Conservation (phyloP, 345 rosid genomes). For the Atalantia buxifolia region DNA sequence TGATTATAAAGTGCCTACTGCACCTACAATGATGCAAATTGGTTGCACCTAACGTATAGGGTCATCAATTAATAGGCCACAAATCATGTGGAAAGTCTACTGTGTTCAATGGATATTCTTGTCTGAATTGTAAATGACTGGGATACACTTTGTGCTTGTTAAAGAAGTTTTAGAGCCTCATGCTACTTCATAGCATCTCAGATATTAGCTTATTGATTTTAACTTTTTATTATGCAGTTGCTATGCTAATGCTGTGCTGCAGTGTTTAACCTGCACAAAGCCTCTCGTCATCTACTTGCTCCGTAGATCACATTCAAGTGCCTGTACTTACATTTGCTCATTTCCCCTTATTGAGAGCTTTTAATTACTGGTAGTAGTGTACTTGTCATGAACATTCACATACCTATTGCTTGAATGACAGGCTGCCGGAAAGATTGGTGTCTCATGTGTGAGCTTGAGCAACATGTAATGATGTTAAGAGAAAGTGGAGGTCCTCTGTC, state of each 20-base stretch:
- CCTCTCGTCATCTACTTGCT: constrained; percentile 73
- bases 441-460: constrained; percentile 88
- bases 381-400: not conserved
- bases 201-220: not conserved
- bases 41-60: not conserved
- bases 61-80: not conserved
- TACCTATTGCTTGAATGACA: constrained; percentile 21
- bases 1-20: not conserved
- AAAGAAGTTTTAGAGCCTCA: not conserved
- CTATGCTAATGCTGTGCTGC: constrained; percentile 88
- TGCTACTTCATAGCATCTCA: not conserved
- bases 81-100: not conserved
- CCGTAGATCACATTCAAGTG: constrained; percentile 68
- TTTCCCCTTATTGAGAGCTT: constrained; percentile 11
- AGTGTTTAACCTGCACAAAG: constrained; percentile 77
- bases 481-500: constrained; percentile 72
- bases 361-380: not conserved
- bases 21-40: not conserved
- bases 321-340: constrained; percentile 43
- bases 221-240: constrained; percentile 47
- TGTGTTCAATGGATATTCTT: not conserved
- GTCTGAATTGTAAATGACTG: not conserved
- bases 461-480: constrained; percentile 67
- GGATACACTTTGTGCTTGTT: not conserved
- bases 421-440: constrained; percentile 78